Percentiles rank a stretch among this genome's conserved stretches.
These are phyloP conservation scores for Ogataea kodamae DNA, from an alignment of 805 yeast genomes.

Conservation along the genomic window DNA sequence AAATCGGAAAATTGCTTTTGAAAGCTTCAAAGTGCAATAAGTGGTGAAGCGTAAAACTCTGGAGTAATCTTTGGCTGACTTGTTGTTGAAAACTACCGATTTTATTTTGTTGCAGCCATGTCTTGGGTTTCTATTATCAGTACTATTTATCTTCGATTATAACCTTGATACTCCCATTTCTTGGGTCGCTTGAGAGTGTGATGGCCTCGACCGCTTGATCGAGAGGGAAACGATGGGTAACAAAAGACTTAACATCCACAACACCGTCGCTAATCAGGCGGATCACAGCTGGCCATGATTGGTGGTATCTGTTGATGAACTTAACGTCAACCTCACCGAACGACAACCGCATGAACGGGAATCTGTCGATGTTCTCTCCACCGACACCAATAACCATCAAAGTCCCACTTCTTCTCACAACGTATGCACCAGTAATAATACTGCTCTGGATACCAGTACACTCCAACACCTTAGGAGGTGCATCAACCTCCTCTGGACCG, in stretches of 20 bases:
- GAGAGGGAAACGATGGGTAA: conserved; percentile 46
- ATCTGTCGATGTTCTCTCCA: conserved; percentile 39
- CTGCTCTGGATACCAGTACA: conserved; percentile 53
- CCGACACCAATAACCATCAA: conserved; percentile 53
- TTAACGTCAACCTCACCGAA: conserved; percentile 50
- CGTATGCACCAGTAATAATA: conserved; percentile 44
- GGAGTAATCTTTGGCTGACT: too few species aligned
- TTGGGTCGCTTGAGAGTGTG: conserved; percentile 37
- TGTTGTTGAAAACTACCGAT: too few species aligned
- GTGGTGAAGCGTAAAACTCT: too few species aligned
- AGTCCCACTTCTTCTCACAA: conserved; percentile 45
- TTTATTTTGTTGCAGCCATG: too few species aligned
- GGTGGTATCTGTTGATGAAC: conserved; percentile 52
- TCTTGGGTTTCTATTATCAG: too few species aligned
- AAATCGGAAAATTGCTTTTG: too few species aligned
- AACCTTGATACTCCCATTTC: conserved; percentile 45
- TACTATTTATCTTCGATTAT: conserved; percentile 36
- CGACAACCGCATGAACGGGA: conserved; percentile 54
- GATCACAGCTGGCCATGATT: conserved; percentile 56
- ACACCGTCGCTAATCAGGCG: conserved; percentile 43
- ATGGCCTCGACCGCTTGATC: conserved; percentile 47
- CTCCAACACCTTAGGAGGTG: conserved; percentile 45
- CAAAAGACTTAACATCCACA: conserved; percentile 41
- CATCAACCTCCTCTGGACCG: conserved; percentile 36
- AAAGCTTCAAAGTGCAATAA: too few species aligned